phyloP scores from a whole-genome alignment of 495 filamentous ascomycete genomes.

The Penicillium canescens region DNA sequence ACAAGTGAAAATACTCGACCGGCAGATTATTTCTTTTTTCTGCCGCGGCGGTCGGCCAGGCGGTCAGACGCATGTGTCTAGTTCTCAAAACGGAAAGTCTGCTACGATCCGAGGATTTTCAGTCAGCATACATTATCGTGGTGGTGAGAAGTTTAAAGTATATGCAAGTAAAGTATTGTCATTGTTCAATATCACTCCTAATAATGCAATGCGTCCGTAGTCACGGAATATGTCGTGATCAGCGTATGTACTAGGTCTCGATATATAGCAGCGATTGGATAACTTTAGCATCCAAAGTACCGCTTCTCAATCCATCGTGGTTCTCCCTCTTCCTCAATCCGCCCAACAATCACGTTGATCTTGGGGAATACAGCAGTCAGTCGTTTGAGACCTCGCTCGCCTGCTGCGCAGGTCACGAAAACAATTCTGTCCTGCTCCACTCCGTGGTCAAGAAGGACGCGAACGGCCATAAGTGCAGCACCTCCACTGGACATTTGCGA shows the following conservation, averaged over 20 bases:
- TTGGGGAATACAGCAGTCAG: slow-evolving; percentile 84
- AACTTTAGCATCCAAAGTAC: slow-evolving; percentile 74
- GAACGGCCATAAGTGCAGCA: slow-evolving; percentile 93
- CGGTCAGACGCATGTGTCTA: background rate
- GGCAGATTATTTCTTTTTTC: slow-evolving; percentile 14
- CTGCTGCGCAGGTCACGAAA: slow-evolving; percentile 84
- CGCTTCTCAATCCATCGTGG: slow-evolving; percentile 80
- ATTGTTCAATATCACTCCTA: background rate
- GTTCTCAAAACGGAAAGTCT: background rate
- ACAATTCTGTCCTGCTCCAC: slow-evolving; percentile 84
- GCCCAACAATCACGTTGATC: slow-evolving; percentile 78
- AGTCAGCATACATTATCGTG: too few relatives aligned
- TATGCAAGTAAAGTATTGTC: background rate
- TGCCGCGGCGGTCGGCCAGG: background rate
- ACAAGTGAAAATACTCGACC: slow-evolving; percentile 5
- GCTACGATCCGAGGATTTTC: too few relatives aligned
- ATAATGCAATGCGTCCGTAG: background rate
- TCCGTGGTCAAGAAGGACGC: slow-evolving; percentile 90
- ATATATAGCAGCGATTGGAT: background rate
- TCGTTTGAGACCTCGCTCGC: slow-evolving; percentile 76
- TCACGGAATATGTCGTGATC: background rate
- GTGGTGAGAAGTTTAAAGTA: too few relatives aligned
- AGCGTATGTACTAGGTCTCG: slow-evolving; percentile 7
- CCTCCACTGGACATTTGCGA: slow-evolving; percentile 93
- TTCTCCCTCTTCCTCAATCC: slow-evolving; percentile 73